Evolutionary conservation across 2,329 filamentous ascomycete species (phyloP), one percentile per base, ranked within the genome.

Genomic region (Coniochaeta sp.): DNA sequence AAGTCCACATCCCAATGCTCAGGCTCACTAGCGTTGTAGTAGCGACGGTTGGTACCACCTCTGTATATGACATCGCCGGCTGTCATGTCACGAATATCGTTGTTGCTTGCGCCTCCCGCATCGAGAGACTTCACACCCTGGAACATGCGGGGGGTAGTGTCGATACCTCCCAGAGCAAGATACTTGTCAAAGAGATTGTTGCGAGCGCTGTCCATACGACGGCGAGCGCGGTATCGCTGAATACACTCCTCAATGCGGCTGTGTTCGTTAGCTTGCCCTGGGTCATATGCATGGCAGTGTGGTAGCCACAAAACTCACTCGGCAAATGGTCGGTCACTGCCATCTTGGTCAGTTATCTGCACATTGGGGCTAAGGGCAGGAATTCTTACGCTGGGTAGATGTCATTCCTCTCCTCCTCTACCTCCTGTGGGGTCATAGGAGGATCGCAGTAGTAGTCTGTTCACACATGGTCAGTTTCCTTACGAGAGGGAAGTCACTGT

Each of bases 211-310:
- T 89, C 83, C 61, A 96, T 82, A 64, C 90, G 92, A 34, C 93
- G 89, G 55, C 87, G 89, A 38, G 84, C 80, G 63, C 89, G 86
- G 75, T 88, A 99, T 16, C 91, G 88, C 65, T 92, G 87, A 59
- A 98, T 89, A 55, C 91, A 95, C 28, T 87, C 83, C 69, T 97
- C 88, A 44, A 98, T 91, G 55, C 95, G 91, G 60, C 89, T 89
- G 62, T 44, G 56, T 31, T 44, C 28, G 38, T 61, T 19, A 62
- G 65, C 60, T 64, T 62, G 34, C 9, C 16, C n/a, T 57, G 33
- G 9, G 31, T 24, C 24, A 8, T 6, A 26, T 31, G 19, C 5
- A 22, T 24, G 4, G n/a, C 3, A 19, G n/a, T 56, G 47, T 59
- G 62, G 65, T 54, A 58, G 36, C 22, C 36, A 7, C 43, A 58